These are phyloP conservation scores for Populus alba DNA, from an alignment of 345 rosid species.

Conservation along the genomic window DNA sequence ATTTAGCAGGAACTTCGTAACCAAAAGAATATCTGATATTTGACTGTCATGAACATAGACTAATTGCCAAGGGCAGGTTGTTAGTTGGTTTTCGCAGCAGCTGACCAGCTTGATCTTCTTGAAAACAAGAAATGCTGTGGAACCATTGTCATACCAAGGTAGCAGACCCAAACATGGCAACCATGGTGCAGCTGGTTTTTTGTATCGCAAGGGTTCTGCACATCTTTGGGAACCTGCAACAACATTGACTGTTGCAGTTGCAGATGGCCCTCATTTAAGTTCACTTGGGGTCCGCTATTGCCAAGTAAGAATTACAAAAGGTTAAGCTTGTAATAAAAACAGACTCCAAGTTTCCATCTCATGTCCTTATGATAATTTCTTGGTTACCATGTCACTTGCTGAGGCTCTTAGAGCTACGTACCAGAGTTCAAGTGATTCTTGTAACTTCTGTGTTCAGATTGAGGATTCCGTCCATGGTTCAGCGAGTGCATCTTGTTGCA, in stretches of 20 bases:
- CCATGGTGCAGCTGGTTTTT: slow-evolving; percentile 80
- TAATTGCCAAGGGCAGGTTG: slow-evolving; percentile 48
- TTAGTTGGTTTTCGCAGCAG: slow-evolving; percentile 73
- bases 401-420: too few species aligned
- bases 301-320: slow-evolving; percentile 66
- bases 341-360: too few species aligned
- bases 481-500: too few species aligned
- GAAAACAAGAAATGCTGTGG: slow-evolving; percentile 85
- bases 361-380: too few species aligned
- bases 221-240: slow-evolving; percentile 86
- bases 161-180: slow-evolving; percentile 90
- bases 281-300: slow-evolving; percentile 76
- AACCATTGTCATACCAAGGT: slow-evolving; percentile 92
- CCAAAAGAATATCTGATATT: too few species aligned
- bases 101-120: slow-evolving; percentile 79
- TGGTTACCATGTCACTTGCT: too few species aligned
- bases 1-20: too few species aligned
- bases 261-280: slow-evolving; percentile 76
- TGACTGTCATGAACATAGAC: too few species aligned
- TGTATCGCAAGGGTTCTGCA: slow-evolving; percentile 64
- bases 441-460: too few species aligned
- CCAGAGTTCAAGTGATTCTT: too few species aligned
- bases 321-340: slow-evolving; percentile 50
- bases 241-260: slow-evolving; percentile 65
- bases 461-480: too few species aligned